A percentile compares a stretch with the other conserved stretches of the same genome.
Conservation (phyloP, 1,139 yeast species). For the Lodderomyces margitis region DNA sequence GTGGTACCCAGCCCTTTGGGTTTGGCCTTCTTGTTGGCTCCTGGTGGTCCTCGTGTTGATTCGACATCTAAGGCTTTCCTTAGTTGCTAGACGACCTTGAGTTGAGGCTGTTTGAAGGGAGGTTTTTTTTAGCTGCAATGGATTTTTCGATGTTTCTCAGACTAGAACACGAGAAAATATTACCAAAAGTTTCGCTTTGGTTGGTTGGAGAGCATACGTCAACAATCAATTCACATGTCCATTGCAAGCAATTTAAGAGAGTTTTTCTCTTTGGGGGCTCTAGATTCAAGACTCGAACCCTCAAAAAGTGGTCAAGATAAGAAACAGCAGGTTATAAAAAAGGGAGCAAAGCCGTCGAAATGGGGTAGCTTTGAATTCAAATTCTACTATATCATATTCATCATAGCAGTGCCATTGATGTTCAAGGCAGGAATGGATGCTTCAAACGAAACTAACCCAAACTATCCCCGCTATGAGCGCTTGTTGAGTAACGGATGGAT, state of each 20-base stretch:
- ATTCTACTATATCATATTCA: constrained; percentile 61
- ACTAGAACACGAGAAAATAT: not conserved
- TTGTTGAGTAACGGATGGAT: constrained; percentile 72
- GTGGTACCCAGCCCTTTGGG: constrained; percentile 81
- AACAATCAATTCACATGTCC: constrained; percentile 12
- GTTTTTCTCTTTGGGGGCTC: constrained; percentile 70
- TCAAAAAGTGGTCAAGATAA: constrained; percentile 42
- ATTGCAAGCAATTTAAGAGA: constrained; percentile 22
- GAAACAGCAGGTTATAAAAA: constrained; percentile 38
- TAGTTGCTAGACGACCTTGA: not conserved
- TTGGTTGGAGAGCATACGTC: not conserved
- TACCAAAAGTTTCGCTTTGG: constrained; percentile 1
- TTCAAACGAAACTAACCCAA: constrained; percentile 73
- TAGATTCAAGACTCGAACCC: constrained; percentile 72
- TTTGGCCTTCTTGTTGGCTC: constrained; percentile 56
- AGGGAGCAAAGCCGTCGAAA: constrained; percentile 51
- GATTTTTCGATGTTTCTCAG: not conserved
- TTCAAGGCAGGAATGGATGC: constrained; percentile 79
- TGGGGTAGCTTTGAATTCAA: constrained; percentile 79
- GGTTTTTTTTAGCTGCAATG: too few species aligned
- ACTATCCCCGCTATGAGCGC: constrained; percentile 62
- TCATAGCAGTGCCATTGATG: constrained; percentile 77
- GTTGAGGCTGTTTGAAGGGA: too few species aligned
- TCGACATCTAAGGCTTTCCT: not conserved
- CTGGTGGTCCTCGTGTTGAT: not conserved